Percentiles rank a stretch among this genome's conserved stretches.
Evolutionary conservation across 2,329 filamentous ascomycete genomes (phyloP).

Genomic region (Calonectria pseudoturangicola): DNA sequence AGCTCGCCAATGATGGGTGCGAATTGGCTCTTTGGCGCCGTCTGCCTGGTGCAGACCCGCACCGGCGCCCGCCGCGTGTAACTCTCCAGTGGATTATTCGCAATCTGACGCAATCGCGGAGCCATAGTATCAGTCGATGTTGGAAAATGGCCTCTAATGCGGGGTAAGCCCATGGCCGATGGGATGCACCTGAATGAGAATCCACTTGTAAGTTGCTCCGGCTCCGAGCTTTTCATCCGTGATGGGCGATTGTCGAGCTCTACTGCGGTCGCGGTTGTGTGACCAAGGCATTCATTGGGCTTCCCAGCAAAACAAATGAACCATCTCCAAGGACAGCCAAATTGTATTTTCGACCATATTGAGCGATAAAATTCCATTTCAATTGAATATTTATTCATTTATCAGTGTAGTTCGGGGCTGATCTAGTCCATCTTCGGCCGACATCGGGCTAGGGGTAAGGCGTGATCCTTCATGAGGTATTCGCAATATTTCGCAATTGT

Average conservation of each 20-base stretch:
- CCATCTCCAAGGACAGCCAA: neutral
- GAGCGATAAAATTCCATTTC: neutral
- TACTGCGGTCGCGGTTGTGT: neutral
- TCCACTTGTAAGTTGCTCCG: slow-evolving; percentile 1
- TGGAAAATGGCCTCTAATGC: slow-evolving; percentile 26
- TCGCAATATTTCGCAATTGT: slow-evolving; percentile 55
- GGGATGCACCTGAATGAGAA: neutral
- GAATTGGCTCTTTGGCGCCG: neutral
- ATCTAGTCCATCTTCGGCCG: slow-evolving; percentile 45
- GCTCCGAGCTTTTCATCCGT: neutral
- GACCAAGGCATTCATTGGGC: neutral
- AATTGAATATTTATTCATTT: slow-evolving; percentile 20
- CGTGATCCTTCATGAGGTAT: slow-evolving; percentile 50
- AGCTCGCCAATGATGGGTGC: neutral
- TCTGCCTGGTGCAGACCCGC: slow-evolving; percentile 35
- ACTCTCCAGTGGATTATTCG: slow-evolving; percentile 39
- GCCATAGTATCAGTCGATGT: slow-evolving; percentile 20
- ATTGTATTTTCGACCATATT: neutral
- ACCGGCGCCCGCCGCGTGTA: slow-evolving; percentile 45
- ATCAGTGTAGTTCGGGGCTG: neutral
- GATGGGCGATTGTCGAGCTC: neutral
- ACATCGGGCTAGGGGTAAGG: slow-evolving; percentile 52
- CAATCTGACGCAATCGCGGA: slow-evolving; percentile 49
- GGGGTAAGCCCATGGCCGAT: slow-evolving; percentile 40
- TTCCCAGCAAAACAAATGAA: neutral